Evolutionary conservation across 2,329 filamentous ascomycete genomes (phyloP), one percentile per base, ranked within the genome.

Genomic region (Cladosporium halotolerans): DNA sequence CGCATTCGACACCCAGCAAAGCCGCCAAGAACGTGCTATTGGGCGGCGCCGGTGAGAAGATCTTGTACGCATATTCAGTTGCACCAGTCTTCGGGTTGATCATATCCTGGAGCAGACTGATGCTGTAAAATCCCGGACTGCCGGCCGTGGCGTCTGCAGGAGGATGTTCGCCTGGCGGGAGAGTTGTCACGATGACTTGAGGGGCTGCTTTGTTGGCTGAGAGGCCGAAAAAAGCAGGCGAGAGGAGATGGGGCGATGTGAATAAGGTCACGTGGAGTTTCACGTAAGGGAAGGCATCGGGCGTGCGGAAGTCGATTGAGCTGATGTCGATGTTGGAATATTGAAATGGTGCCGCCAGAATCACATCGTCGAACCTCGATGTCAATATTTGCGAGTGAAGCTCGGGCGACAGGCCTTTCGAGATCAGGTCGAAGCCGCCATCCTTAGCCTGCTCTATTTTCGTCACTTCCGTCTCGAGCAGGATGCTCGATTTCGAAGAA

Each of bases 211-310:
- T 71, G n/a, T 72, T 77, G 0, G 77, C 67, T 2, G 75, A 64
- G 1, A 95, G 76, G 53, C 82, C 81, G 75, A 97, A 97, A 66
- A 83, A 90, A 2, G 68, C 68, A 0, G 86, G 79, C 16, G 81
- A 84, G n/a, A 95, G 78, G n/a, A 73, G 77, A 61, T 84, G 81
- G 0, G 88, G 83, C 0, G 89, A 88, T 0, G 91, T 78, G 63
- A 99, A 92, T 1, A 97, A 80, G 0, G 92, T 97, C 49, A 96
- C 92, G 64, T 97, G 86, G 0, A 97, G 79, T 45, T 81, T 80
- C 2, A 89, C 88, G 67, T 96, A 99, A 0, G 89, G 87, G n/a
- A 96, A 84, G 43, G 80, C 69, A 59, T 93, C 86, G 1, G 95
- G 89, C 3, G 73, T 69, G 32, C 79, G 75, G 51, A 61, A 45